A percentile compares a stretch with the other conserved stretches of the same genome.
Conservation (phyloP, 148 eudicot species). For the Chenopodium suecicum region DNA sequence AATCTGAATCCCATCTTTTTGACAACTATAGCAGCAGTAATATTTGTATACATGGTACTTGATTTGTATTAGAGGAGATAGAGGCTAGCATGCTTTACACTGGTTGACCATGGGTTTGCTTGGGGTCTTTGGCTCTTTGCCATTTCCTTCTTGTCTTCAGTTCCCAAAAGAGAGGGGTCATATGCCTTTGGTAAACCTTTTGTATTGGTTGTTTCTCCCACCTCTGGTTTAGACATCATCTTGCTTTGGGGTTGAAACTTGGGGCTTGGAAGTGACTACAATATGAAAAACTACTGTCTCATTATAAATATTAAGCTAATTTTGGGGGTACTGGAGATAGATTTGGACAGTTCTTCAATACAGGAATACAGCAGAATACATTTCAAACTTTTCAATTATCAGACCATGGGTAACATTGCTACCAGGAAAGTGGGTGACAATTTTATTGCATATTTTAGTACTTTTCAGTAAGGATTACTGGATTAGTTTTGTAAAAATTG, state of each 20-base stretch:
- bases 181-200: not conserved
- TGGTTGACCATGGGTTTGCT: not conserved
- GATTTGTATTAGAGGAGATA: not conserved
- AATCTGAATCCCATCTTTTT: not conserved
- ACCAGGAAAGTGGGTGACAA: not conserved
- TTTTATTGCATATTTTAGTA: not conserved
- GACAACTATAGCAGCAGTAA: not conserved
- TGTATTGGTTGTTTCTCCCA: not conserved
- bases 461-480: not conserved
- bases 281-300: not conserved
- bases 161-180: not conserved
- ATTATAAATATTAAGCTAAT: not conserved
- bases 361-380: not conserved
- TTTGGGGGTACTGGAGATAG: not conserved
- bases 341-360: not conserved
- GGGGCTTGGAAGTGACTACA: not conserved
- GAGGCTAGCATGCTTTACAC: not conserved
- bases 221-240: not conserved
- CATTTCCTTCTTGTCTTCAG: not conserved
- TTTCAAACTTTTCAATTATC: not conserved
- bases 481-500: no score
- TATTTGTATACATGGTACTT: no score
- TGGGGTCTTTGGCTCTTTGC: not conserved
- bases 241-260: not conserved
- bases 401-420: not conserved